Conservation (phyloP, 345 rosid genomes). For the Brassica cretica region DNA sequence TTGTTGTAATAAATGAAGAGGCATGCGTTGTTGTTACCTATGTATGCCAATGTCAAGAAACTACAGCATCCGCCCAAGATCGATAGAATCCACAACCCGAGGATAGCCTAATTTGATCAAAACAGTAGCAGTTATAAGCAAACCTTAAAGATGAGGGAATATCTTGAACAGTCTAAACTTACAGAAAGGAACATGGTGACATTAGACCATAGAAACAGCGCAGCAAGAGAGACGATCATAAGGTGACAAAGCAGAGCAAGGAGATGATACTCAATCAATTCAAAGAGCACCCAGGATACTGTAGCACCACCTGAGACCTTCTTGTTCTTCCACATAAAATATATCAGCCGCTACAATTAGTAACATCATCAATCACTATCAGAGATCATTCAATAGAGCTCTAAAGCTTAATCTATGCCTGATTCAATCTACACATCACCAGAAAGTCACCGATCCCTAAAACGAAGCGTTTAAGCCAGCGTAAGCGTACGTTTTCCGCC, state of each 20-base stretch:
- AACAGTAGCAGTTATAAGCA: neutral
- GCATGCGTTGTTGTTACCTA: constrained; percentile 45
- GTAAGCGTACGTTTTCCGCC: neutral
- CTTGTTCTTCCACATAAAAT: constrained; percentile 89
- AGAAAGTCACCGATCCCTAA: neutral
- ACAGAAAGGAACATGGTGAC: constrained; percentile 71
- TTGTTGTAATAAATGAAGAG: neutral
- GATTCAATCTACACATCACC: neutral
- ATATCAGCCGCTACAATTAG: too few species aligned
- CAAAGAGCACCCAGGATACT: constrained; percentile 72
- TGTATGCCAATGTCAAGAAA: constrained; percentile 72
- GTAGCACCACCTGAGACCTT: constrained; percentile 91
- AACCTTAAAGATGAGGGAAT: neutral
- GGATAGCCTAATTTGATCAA: constrained; percentile 58
- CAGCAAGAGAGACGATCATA: constrained; percentile 60
- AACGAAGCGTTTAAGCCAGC: neutral
- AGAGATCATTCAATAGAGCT: too few species aligned
- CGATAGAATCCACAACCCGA: constrained; percentile 70
- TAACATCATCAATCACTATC: too few species aligned
- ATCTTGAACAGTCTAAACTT: constrained; percentile 30
- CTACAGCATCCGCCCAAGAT: constrained; percentile 69
- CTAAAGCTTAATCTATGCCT: too few species aligned
- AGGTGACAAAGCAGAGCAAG: constrained; percentile 73
- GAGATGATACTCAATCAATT: constrained; percentile 72
- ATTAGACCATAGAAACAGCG: constrained; percentile 84